Evolutionary conservation across 306 rosid species (phyloP).

Genomic region (Mucuna pruriens): DNA sequence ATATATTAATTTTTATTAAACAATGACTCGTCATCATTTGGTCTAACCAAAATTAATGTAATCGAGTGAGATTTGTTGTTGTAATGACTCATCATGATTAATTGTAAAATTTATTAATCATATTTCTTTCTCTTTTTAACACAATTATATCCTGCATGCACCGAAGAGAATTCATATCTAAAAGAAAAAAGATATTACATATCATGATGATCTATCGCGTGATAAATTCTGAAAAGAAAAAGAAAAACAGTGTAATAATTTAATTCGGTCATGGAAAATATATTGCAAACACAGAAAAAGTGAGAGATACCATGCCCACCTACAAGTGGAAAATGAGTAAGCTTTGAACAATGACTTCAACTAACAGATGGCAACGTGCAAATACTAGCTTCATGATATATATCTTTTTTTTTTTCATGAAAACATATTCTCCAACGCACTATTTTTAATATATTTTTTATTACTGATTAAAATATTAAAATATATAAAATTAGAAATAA

Average conservation of each 20-base stretch:
- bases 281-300: not conserved
- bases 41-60: not conserved
- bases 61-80: not conserved
- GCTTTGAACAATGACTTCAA: not conserved
- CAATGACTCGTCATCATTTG: not conserved
- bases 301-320: slow-evolving; percentile 6
- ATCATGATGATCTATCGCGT: not conserved
- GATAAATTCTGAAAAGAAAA: not conserved
- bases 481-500: too few species aligned
- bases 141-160: not conserved
- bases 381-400: not conserved
- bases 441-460: too few species aligned
- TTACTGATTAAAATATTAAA: too few species aligned
- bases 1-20: not conserved
- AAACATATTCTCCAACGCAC: too few species aligned
- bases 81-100: not conserved
- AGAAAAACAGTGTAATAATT: not conserved
- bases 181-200: not conserved
- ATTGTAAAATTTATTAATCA: not conserved
- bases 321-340: slow-evolving; percentile 8
- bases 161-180: not conserved
- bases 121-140: not conserved
- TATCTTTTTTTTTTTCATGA: too few species aligned
- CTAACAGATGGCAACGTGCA: not conserved
- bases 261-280: not conserved